Base-by-base conservation (phyloP, 2,329 filamentous ascomycete genomes). In the Lecanicillium sp. region DNA sequence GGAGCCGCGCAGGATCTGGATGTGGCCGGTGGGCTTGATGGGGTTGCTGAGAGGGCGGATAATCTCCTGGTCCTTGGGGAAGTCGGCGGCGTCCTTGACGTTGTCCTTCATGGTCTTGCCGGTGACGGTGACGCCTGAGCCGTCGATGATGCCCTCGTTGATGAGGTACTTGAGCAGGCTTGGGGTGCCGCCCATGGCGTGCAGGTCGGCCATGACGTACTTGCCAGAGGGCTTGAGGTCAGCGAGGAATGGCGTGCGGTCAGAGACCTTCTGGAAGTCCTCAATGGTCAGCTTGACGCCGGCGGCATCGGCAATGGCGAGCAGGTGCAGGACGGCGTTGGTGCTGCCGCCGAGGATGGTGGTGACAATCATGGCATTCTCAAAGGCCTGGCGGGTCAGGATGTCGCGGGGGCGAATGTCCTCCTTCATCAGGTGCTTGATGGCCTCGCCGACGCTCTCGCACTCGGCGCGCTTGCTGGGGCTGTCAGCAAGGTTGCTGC, bases 31-130 rank as follows among this genome's bases (percentile, higher is more conserved):
- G 2, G 71, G 49, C 60, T 96, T 96, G 69, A 94, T 90, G 37
- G 74, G 74, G 52, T 77, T 48, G 11, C 74, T 69, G 8, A 96
- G 68, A 0, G 84, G 79, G 56, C 96, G 90, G 60, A 96, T 92
- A 54, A 96, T 83, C 47, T 79, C 71, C 60, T 96, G 88, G 46
- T 84, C 82, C 42, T 75, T 70, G 3, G 84, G 79, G 67, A 87
- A 83, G 4, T 77, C 79, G 10, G 83, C 81, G 61, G 78, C 83
- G n/a, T 74, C 68, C 37, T 79, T 78, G 25, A 94, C 80, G 59
- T 95, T 96, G 63, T 95, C 73, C 42, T 84, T 86, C 45, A 95
- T 69, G 1, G 87, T 94, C 69, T 92, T 92, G 39, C 88, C 89
- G 0, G 89, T 95, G 10, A 94, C 82, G 5, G 88, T 95, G 11